A percentile compares a stretch with the other conserved stretches of the same genome.
Conservation (phyloP, 2,329 filamentous ascomycete genomes). For the Colletotrichum sp. region DNA sequence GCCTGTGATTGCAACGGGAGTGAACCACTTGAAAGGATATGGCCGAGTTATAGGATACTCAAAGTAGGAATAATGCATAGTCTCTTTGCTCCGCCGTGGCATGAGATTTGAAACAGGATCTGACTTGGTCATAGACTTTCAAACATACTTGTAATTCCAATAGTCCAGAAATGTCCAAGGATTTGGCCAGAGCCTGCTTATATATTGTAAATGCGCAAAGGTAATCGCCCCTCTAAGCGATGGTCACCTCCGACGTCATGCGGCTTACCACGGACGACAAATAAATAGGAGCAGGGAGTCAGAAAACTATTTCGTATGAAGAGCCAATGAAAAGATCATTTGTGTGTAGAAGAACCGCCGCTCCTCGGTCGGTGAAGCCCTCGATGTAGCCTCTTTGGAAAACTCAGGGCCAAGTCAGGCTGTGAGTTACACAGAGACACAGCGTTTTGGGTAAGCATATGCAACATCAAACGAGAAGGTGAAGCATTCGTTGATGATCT, state of each 20-base stretch:
- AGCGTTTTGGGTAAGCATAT: not conserved
- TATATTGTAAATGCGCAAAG: not conserved
- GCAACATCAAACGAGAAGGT: not conserved
- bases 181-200: not conserved
- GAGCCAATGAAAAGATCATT: not conserved
- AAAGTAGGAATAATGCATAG: not conserved
- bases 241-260: not conserved
- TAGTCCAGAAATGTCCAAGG: accelerated
- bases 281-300: no score
- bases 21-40: not conserved
- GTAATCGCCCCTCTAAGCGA: not conserved
- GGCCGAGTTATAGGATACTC: not conserved
- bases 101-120: not conserved
- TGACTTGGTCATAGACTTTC: accelerated
- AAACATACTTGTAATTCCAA: not conserved
- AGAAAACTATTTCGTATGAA: not conserved
- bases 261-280: not conserved
- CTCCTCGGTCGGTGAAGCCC: not conserved
- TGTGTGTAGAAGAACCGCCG: not conserved
- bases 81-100: not conserved
- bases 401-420: not conserved
- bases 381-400: not conserved
- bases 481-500: not conserved
- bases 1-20: not conserved
- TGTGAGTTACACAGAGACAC: not conserved